Conservation (phyloP, 352 stramenopile species). For the Globisporangium parvum region DNA sequence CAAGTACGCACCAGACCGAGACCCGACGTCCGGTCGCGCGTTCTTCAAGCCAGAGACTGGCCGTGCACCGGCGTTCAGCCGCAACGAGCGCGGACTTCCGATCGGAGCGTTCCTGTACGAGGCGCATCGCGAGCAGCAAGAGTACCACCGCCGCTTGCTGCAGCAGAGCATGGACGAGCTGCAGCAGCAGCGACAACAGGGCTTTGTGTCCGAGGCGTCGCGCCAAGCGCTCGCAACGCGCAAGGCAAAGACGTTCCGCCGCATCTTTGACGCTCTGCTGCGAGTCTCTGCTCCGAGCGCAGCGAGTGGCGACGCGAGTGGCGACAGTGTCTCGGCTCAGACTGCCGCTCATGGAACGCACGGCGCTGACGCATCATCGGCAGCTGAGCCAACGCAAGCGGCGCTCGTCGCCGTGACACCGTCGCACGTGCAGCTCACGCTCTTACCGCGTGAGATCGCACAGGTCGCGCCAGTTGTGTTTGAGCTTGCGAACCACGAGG, state of each 20-base stretch:
- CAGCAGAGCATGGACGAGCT: slow-evolving; percentile 40
- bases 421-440: slow-evolving; percentile 25
- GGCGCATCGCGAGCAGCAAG: slow-evolving; percentile 52
- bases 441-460: slow-evolving; percentile 48
- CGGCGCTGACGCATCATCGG: not conserved
- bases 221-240: slow-evolving; percentile 40
- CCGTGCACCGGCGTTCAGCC: slow-evolving; percentile 52
- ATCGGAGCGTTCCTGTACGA: slow-evolving; percentile 77
- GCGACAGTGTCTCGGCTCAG: not conserved
- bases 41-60: slow-evolving; percentile 69
- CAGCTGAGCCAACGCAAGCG: not conserved
- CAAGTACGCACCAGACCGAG: slow-evolving; percentile 60
- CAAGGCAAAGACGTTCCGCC: slow-evolving; percentile 53
- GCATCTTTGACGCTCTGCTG: slow-evolving; percentile 45
- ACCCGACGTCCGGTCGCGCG: slow-evolving; percentile 51
- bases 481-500: slow-evolving; percentile 43
- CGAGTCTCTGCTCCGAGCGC: not conserved
- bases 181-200: slow-evolving; percentile 35
- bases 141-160: slow-evolving; percentile 43
- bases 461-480: slow-evolving; percentile 57
- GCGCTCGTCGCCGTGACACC: slow-evolving; percentile 22
- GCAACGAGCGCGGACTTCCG: slow-evolving; percentile 60
- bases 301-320: not conserved
- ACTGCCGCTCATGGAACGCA: no score
- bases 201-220: slow-evolving; percentile 57